Evolutionary conservation across 2,329 filamentous ascomycete genomes (phyloP), one percentile per base, ranked within the genome.

Genomic region (Ceratocystis papillata): DNA sequence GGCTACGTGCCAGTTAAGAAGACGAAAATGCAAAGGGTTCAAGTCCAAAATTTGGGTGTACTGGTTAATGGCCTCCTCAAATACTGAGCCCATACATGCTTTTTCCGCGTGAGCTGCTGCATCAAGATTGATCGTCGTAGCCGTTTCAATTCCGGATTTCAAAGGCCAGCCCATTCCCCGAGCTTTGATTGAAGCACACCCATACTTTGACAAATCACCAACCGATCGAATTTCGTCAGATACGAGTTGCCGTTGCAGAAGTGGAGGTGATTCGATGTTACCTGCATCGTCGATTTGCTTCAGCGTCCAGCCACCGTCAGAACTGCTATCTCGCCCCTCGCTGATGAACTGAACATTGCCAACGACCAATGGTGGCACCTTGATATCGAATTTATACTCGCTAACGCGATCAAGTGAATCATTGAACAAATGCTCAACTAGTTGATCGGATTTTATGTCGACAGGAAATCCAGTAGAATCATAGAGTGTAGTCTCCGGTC

Each of bases 1-100:
- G 70, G 95, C 95, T 74, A 96, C 88, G 75, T 99, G 95, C 94
- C 94, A 99, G 73, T 96, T 99, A 72, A 97, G 82, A 17, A 99
- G 79, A 59, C 94, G 85, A 75, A 96, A 87, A 72, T 99, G 94
- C 73, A 90, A 89, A 0, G 92, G 83, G 15, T 86, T 89, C 64
- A 99, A 77, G 67, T 96, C 87, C 33, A 97, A 81, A 62, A 99
- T 82, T 41, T 83, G 80, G 72, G 89, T 87, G 73, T 96, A 99
- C 74, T 97, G 92, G 20, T 82, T 82, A 68, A 99, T 86, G n/a
- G 91, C 90, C 70, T 91, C 86, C 72, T 99, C 90, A 78, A 97
- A 88, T 1, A 95, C 88, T n/a, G 87, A 87, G 1, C 94, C 94
- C 10, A 99, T 79, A 0, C 90, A 96, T 28, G 92, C 88, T 63